Evolutionary conservation across 306 rosid species (phyloP), one percentile per base, ranked within the genome.

Genomic region (Trifolium dubium): DNA sequence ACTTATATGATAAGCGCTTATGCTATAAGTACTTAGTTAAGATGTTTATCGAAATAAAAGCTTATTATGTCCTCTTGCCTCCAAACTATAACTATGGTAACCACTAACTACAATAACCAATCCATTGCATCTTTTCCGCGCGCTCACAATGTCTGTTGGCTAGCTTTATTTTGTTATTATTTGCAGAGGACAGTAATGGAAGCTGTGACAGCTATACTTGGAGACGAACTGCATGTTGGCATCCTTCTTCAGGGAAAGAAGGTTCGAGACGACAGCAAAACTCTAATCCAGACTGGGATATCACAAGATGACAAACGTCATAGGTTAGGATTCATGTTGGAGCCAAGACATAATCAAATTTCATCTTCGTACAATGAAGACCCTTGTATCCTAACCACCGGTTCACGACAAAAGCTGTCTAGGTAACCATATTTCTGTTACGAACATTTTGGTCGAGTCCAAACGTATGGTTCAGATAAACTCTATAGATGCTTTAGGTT

Each of bases 151-250:
- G 58, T 67, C 23, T 73, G 11, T 56, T 60, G 66, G 66, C 12
- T 60, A 37, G 17, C 43, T 55, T 28, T 53, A 32, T 43, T 15
- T 41, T 40, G 40, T 54, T 54, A 50, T 40, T 58, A 34, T 59
- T 58, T 74, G 73, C 64, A 86, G 91, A 88, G 87, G 72, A 72
- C 83, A 32, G 91, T 90, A 8, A 84, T 86, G 91, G 92, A 90
- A 78, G 91, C 96, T 12, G 84, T 88, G 82, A 83, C 88, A 13
- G 28, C 87, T 67, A 80, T 88, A 54, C 88, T 88, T 3, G 96
- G 91, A 77, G 92, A 90, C 30, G 96, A 90, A 75, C 76, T 90
- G 17, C 92, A 81, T 64, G 89, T 90, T n/a, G 91, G 96, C n/a
- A 86, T 90, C 41, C 81, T 90, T 72, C 84, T 88, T 50, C 90